Base-by-base conservation (phyloP, 805 yeast genomes). In the Candida manassasensis region DNA sequence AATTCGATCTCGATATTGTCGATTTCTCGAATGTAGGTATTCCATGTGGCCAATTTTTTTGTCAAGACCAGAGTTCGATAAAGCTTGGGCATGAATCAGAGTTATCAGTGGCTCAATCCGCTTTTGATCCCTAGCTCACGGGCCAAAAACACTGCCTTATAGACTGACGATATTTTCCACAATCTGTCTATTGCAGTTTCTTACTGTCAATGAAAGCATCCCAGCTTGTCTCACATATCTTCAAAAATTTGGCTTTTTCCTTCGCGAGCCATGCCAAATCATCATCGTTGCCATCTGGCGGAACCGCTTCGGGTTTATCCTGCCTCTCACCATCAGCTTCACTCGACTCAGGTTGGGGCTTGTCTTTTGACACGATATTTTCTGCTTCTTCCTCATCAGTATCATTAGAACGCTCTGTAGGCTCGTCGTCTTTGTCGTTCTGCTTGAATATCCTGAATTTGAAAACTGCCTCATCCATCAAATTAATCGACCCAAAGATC, bases 161-260 rank as follows among this genome's bases (percentile, higher is more conserved):
- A n/a, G n/a, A n/a, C n/a, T n/a, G n/a, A n/a, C n/a, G n/a, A n/a
- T n/a, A n/a, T n/a, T n/a, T n/a, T n/a, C n/a, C n/a, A n/a, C n/a
- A n/a, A n/a, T n/a, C n/a, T n/a, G n/a, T 19, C 15, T 17, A 30
- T 30, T 21, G 27, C 17, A n/a, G 12, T 5, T 11, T 18, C 26
- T 19, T 30, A 7, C 18, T 30, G 4, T 37, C 36, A 15, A 58
- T 48, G 44, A 59, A 63, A 43, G 61, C 58, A 38, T 66, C 68
- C 73, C 73, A 67, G 27, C 64, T 60, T 14, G 69, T 64, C 39
- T 61, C 69, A 43, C 73, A 67, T 21, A 67, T 57, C 43, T 62
- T 59, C 44, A 67, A 39, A 41, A 66, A 67, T 45, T 63, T 64
- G 29, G 57, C 57, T 53, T 61, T 62, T 32, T 61, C 63, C 34